phyloP scores from a whole-genome alignment of 2,329 filamentous ascomycete genomes.

The Sordariomycetes sp. region DNA sequence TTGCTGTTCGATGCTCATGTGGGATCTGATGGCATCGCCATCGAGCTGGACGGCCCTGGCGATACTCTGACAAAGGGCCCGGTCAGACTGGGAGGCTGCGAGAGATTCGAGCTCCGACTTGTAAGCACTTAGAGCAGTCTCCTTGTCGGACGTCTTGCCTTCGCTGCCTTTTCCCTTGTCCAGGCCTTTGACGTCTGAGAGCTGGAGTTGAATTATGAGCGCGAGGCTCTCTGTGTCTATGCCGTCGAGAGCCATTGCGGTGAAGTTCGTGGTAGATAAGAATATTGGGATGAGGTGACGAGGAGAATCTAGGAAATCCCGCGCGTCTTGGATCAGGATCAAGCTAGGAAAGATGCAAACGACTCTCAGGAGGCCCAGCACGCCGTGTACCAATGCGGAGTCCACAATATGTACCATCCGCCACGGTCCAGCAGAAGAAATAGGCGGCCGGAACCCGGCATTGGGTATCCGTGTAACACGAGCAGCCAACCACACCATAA shows the following conservation, averaged over 20 bases:
- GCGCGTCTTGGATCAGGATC: too few relatives aligned
- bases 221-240: slow-evolving; percentile 3
- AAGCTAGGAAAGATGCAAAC: too few relatives aligned
- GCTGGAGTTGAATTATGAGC: slow-evolving; percentile 6
- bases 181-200: slow-evolving; percentile 1
- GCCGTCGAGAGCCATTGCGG: neutral
- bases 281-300: too few relatives aligned
- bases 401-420: too few relatives aligned
- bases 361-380: too few relatives aligned
- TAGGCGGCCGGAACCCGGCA: too few relatives aligned
- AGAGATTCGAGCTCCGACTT: slow-evolving; percentile 1
- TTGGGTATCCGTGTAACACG: too few relatives aligned
- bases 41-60: slow-evolving; percentile 1
- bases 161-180: neutral
- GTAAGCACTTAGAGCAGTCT: slow-evolving; percentile 1
- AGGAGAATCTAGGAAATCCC: too few relatives aligned
- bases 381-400: too few relatives aligned
- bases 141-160: slow-evolving; percentile 1
- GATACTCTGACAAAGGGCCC: slow-evolving; percentile 5
- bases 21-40: neutral
- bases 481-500: too few relatives aligned
- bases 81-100: neutral
- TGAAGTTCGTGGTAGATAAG: too few relatives aligned
- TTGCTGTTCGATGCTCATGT: neutral
- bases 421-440: too few relatives aligned